Evolutionary conservation across 1,284 basidiomycete genomes (phyloP).

Genomic region (Ceratobasidium sp.): DNA sequence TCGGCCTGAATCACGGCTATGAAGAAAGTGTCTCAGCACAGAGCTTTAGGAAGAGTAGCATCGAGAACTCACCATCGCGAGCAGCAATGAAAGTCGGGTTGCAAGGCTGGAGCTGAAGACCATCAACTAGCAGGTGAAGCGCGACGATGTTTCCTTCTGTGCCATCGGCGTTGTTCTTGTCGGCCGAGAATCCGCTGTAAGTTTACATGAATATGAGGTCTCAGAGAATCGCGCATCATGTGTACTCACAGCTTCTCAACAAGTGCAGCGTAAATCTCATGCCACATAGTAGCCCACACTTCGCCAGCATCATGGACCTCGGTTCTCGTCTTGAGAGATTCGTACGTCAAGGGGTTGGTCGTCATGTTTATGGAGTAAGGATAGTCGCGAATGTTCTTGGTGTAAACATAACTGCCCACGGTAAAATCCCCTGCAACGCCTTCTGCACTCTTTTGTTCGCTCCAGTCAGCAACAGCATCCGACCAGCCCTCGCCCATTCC

Average conservation of each 20-base stretch:
- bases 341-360: conserved; percentile 36
- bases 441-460: conserved; percentile 38
- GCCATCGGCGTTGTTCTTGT: conserved; percentile 13
- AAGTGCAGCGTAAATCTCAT: conserved; percentile 40
- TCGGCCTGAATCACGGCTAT: conserved; percentile 43
- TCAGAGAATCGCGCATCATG: not conserved
- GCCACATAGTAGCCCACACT: conserved; percentile 42
- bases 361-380: conserved; percentile 41
- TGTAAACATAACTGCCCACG: conserved; percentile 27
- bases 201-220: not conserved
- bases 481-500: conserved; percentile 45
- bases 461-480: conserved; percentile 42
- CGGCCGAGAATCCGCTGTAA: conserved; percentile 39
- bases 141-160: conserved; percentile 43
- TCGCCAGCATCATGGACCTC: conserved; percentile 42
- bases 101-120: conserved; percentile 44
- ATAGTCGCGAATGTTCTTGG: conserved; percentile 20
- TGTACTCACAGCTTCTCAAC: conserved; percentile 24
- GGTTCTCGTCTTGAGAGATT: conserved; percentile 13
- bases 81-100: conserved; percentile 41
- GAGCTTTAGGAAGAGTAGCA: no score
- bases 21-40: not conserved
- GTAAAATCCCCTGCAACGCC: conserved; percentile 34
- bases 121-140: conserved; percentile 39
- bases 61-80: conserved; percentile 39